These are phyloP conservation scores for Starmera stellimalicola DNA, from an alignment of 1,139 yeast species.

Conservation along the genomic window DNA sequence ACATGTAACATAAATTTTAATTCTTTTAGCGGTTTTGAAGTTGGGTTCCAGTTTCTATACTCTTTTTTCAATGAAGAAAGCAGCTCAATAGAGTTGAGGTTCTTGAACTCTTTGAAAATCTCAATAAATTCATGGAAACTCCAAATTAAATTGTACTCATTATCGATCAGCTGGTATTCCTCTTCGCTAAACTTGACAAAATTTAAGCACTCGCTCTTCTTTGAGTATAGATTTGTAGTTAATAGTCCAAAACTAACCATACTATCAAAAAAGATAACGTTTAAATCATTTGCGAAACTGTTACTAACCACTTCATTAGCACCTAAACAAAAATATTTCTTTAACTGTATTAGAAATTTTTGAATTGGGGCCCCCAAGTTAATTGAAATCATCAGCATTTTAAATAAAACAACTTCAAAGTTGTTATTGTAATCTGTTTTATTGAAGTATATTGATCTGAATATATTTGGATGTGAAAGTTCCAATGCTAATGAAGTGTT, in stretches of 20 bases:
- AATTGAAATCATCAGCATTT: conserved; percentile 26
- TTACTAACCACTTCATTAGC: neutral
- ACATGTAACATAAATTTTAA: conserved; percentile 25
- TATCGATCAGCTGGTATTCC: conserved; percentile 9
- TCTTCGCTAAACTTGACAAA: neutral
- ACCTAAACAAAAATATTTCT: conserved; percentile 1
- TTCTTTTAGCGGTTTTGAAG: conserved; percentile 28
- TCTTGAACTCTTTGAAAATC: conserved; percentile 37
- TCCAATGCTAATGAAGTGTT: conserved; percentile 33
- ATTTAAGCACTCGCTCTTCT: conserved; percentile 1
- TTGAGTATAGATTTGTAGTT: conserved; percentile 11
- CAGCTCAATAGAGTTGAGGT: conserved; percentile 23
- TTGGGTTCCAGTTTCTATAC: conserved; percentile 32
- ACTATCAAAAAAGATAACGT: neutral
- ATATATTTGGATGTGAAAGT: conserved; percentile 44
- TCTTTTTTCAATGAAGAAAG: conserved; percentile 8
- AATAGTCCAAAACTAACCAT: conserved; percentile 4
- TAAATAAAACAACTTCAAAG: conserved; percentile 26
- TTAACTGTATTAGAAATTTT: conserved; percentile 10
- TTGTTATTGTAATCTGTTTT: conserved; percentile 13
- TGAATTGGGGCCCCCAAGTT: conserved; percentile 18
- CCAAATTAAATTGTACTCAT: conserved; percentile 39
- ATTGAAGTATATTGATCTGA: conserved; percentile 29
- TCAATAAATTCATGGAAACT: conserved; percentile 41
- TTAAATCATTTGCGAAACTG: neutral